These are phyloP conservation scores for Zoysia pacifica DNA, from an alignment of 176 grass and related monocot species.

Conservation along the genomic window DNA sequence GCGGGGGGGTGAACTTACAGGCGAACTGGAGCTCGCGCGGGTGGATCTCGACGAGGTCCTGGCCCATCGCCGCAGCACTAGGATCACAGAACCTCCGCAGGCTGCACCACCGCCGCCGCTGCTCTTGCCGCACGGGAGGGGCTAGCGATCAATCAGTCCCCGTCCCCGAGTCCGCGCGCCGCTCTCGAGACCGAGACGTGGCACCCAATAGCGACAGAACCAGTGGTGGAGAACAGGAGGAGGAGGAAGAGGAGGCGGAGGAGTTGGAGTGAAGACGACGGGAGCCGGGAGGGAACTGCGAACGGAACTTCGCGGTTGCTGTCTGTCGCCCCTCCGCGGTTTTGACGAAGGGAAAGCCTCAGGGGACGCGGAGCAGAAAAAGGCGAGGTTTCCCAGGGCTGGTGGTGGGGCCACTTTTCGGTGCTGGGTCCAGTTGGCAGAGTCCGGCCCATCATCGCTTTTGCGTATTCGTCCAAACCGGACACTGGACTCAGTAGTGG, in stretches of 20 bases:
- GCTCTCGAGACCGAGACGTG: slow-evolving; percentile 12
- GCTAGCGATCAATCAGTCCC: neutral
- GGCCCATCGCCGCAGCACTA: slow-evolving; percentile 47
- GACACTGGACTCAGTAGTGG: too few relatives aligned
- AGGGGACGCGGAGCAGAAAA: slow-evolving; percentile 50
- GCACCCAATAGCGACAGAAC: neutral
- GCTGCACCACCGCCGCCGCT: neutral
- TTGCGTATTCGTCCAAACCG: neutral
- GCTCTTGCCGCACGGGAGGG: too few relatives aligned
- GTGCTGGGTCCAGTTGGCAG: neutral
- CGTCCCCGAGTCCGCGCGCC: slow-evolving; percentile 4
- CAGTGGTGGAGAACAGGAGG: neutral
- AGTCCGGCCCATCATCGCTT: neutral
- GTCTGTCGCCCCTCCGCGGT: neutral
- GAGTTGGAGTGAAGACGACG: slow-evolving; percentile 48
- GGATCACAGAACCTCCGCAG: neutral
- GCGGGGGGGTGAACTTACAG: slow-evolving; percentile 51
- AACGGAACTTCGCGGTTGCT: neutral
- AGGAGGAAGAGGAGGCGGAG: neutral
- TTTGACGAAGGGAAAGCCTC: slow-evolving; percentile 20
- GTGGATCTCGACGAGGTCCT: slow-evolving; percentile 85
- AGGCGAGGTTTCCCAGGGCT: slow-evolving; percentile 23
- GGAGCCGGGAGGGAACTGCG: neutral
- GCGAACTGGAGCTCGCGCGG: slow-evolving; percentile 88
- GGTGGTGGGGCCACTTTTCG: neutral